These are phyloP conservation scores for Fraxinus nigra DNA, from an alignment of 305 asterid species.

Conservation along the genomic window DNA sequence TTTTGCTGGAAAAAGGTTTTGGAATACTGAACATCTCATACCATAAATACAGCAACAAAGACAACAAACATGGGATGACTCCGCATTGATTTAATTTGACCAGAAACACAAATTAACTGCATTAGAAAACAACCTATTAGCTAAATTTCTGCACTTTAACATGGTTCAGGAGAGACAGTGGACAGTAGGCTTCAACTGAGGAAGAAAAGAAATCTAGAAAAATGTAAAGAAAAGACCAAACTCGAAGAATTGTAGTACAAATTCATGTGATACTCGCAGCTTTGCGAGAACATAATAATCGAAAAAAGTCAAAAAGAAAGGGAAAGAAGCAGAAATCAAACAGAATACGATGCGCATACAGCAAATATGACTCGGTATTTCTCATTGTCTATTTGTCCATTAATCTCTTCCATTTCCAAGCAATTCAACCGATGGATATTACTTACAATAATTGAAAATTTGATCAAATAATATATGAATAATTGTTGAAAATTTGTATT, in stretches of 20 bases:
- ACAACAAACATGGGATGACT: neutral
- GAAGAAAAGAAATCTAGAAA: neutral
- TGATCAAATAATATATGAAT: conserved; percentile 31
- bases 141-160: neutral
- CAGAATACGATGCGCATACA: conserved; percentile 21
- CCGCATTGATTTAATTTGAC: neutral
- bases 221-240: neutral
- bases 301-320: conserved; percentile 17
- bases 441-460: conserved; percentile 31
- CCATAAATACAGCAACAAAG: neutral
- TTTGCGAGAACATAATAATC: neutral
- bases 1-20: neutral
- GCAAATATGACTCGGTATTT: conserved; percentile 24
- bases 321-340: neutral
- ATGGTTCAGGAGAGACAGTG: conserved; percentile 7
- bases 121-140: neutral
- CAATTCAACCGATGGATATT: conserved; percentile 30
- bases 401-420: conserved; percentile 24
- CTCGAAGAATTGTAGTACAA: conserved; percentile 12
- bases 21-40: neutral
- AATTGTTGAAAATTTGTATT: neutral
- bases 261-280: conserved; percentile 13
- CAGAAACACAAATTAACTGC: neutral
- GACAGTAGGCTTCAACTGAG: conserved; percentile 10
- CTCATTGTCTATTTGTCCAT: conserved; percentile 32